Conservation (phyloP, 2,329 filamentous ascomycete species). For the Neonectria faginata region DNA sequence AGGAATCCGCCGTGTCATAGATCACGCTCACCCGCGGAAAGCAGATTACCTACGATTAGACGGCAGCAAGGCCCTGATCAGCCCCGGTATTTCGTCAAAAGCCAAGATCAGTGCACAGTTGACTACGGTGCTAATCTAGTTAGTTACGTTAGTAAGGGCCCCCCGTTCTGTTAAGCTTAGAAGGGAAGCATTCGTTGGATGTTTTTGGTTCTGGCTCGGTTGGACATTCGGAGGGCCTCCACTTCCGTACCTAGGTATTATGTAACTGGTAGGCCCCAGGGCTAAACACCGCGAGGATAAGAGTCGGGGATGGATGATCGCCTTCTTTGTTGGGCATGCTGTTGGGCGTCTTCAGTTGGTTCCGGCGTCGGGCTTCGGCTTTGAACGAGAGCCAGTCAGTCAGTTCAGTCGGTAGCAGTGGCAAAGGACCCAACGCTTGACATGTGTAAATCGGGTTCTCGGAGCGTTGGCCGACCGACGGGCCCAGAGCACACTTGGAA, state of each 20-base stretch:
- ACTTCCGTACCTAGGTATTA: neutral
- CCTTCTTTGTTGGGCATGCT: neutral
- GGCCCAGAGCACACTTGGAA: too few species aligned
- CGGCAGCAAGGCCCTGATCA: neutral
- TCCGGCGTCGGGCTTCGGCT: neutral
- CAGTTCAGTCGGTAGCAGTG: too few species aligned
- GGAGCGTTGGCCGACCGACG: neutral
- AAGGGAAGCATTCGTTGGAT: too few species aligned
- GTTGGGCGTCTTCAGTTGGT: neutral
- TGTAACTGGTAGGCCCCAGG: neutral
- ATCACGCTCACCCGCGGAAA: neutral
- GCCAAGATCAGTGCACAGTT: neutral
- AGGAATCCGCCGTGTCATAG: constrained; percentile 4
- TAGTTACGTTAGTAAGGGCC: too few species aligned
- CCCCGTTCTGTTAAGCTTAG: too few species aligned
- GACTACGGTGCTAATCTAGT: too few species aligned
- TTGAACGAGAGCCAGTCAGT: too few species aligned
- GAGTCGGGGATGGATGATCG: neutral
- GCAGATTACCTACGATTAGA: neutral
- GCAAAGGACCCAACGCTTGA: neutral
- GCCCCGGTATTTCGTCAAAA: neutral
- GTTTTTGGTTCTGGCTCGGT: neutral
- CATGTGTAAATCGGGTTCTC: neutral
- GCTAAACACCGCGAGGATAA: too few species aligned
- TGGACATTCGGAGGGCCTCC: neutral